A percentile compares a stretch with the other conserved stretches of the same genome.
These are phyloP conservation scores for Calonectria multiphialidica DNA, from an alignment of 2,329 filamentous ascomycete species.

Conservation along the genomic window DNA sequence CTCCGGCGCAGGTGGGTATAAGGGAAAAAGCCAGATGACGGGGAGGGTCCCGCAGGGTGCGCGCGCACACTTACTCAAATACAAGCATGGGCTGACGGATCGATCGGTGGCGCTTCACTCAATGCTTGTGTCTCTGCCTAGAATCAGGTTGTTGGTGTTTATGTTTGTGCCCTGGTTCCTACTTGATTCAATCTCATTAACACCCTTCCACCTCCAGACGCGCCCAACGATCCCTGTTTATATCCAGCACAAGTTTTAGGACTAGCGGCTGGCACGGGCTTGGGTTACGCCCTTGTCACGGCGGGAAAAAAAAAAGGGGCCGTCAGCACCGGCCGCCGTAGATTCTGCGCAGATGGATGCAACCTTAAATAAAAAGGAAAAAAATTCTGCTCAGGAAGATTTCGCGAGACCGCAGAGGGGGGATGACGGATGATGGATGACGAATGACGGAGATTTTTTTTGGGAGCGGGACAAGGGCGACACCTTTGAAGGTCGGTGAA, in stretches of 20 bases:
- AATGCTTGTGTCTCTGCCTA: conserved; percentile 16
- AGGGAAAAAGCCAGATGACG: conserved; percentile 7
- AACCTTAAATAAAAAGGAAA: conserved; percentile 17
- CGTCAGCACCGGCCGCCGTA: conserved; percentile 17
- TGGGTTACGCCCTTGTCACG: conserved; percentile 36
- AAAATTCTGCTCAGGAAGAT: neutral
- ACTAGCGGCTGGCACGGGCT: conserved; percentile 44
- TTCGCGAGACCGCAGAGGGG: neutral
- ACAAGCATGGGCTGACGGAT: conserved; percentile 39
- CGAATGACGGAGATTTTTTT: neutral
- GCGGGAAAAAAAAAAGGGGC: conserved; percentile 35
- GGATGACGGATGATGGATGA: neutral
- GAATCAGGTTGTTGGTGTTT: conserved; percentile 1
- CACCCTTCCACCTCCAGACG: conserved; percentile 33
- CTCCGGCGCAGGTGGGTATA: neutral
- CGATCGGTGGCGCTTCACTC: conserved; percentile 20
- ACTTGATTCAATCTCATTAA: conserved; percentile 26
- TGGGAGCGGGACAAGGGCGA: neutral
- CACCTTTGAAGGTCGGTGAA: conserved; percentile 1
- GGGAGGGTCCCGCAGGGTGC: neutral
- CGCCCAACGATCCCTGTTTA: conserved; percentile 42
- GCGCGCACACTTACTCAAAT: conserved; percentile 43
- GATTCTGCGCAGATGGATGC: conserved; percentile 25
- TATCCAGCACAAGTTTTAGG: conserved; percentile 39
- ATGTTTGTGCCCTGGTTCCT: conserved; percentile 30